These are phyloP conservation scores for Hirschfeldia incana DNA, from an alignment of 345 rosid species.

Conservation along the genomic window DNA sequence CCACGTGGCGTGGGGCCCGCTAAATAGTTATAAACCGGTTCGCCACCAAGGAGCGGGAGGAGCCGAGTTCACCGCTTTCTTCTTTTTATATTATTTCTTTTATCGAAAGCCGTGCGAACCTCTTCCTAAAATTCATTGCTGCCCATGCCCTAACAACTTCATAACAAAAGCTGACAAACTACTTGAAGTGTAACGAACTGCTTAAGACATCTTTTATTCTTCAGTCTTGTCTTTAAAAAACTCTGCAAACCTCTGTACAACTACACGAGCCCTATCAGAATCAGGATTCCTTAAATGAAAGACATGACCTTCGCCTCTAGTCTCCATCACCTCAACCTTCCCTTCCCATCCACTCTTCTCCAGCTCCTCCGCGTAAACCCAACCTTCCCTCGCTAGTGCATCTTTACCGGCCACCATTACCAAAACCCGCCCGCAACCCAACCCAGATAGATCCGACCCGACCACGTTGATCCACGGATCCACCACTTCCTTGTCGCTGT, in stretches of 20 bases:
- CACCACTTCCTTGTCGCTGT: slow-evolving; percentile 36
- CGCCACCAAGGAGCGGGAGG: too few species aligned
- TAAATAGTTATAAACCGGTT: too few species aligned
- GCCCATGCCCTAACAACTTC: background rate
- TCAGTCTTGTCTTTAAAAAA: slow-evolving; percentile 26
- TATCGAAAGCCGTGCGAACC: too few species aligned
- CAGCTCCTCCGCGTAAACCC: slow-evolving; percentile 38
- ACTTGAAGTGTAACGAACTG: background rate
- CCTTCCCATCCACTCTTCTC: slow-evolving; percentile 50
- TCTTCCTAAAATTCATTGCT: too few species aligned
- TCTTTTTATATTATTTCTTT: too few species aligned
- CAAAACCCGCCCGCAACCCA: slow-evolving; percentile 36
- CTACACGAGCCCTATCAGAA: slow-evolving; percentile 25
- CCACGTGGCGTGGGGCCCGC: too few species aligned
- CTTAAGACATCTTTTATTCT: background rate
- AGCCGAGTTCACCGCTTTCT: too few species aligned
- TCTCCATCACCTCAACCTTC: slow-evolving; percentile 36
- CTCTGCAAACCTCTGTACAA: slow-evolving; percentile 21
- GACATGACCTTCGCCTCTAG: slow-evolving; percentile 42
- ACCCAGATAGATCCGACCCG: slow-evolving; percentile 11
- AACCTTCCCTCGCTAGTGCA: slow-evolving; percentile 37
- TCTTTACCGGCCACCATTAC: slow-evolving; percentile 34
- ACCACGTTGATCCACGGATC: slow-evolving; percentile 42
- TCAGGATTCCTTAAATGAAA: slow-evolving; percentile 39
- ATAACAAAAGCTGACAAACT: background rate